Percentiles rank a stretch among this genome's conserved stretches.
These are phyloP conservation scores for Ogataea pignaliae DNA, from an alignment of 805 yeast species.

Conservation along the genomic window DNA sequence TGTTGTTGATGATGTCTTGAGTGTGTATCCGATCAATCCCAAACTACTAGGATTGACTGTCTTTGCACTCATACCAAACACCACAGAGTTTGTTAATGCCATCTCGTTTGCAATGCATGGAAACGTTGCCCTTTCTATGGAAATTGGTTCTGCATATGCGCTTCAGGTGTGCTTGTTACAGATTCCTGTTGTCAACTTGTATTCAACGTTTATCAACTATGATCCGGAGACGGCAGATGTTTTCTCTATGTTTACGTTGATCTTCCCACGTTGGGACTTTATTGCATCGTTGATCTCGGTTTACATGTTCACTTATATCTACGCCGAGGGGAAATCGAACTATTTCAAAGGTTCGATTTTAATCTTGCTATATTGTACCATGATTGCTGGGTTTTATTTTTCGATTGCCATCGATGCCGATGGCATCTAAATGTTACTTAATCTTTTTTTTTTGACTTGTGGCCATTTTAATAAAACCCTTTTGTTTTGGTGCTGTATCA, in stretches of 20 bases:
- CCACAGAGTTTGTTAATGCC: conserved; percentile 95
- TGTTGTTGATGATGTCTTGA: conserved; percentile 83
- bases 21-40: conserved; percentile 77
- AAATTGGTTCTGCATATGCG: conserved; percentile 96
- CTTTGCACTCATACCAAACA: conserved; percentile 93
- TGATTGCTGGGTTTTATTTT: conserved; percentile 77
- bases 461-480: no score
- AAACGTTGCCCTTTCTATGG: conserved; percentile 94
- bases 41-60: conserved; percentile 90
- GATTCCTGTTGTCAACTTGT: conserved; percentile 84
- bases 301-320: conserved; percentile 84
- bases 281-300: conserved; percentile 82
- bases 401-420: conserved; percentile 37
- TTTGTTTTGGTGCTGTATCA: neutral
- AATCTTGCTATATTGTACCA: conserved; percentile 70
- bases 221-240: conserved; percentile 29
- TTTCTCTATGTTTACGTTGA: conserved; percentile 62
- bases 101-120: conserved; percentile 95
- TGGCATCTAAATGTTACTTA: conserved; percentile 6
- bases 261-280: conserved; percentile 95
- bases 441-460: neutral
- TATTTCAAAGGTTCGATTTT: conserved; percentile 93
- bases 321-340: conserved; percentile 95
- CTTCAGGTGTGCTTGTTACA: conserved; percentile 91
- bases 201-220: conserved; percentile 48